Evolutionary conservation across 805 yeast species (phyloP).

Genomic region (Metschnikowia henanensis): DNA sequence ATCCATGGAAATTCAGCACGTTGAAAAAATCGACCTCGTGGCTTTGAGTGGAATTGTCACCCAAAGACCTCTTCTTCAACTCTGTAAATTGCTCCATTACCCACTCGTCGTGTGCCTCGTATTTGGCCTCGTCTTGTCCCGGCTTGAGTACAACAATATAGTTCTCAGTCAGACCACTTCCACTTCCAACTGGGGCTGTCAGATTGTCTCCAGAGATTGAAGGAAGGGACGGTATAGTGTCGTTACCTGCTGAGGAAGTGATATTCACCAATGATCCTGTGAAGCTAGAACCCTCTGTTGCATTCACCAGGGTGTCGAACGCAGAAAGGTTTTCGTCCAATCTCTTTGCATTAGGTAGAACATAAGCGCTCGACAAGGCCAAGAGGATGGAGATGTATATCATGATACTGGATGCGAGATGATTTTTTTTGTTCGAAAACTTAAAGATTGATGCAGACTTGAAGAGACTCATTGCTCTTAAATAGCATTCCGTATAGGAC

Average conservation of each 20-base stretch:
- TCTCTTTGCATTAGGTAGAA: conserved; percentile 6
- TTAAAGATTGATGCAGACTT: too few species aligned
- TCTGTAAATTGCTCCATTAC: conserved; percentile 5
- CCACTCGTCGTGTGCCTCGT: conserved; percentile 14
- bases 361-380: conserved; percentile 6
- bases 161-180: neutral
- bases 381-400: neutral
- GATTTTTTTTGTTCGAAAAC: too few species aligned
- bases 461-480: too few species aligned
- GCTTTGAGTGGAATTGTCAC: conserved; percentile 13
- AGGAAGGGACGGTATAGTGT: too few species aligned
- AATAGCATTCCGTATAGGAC: too few species aligned
- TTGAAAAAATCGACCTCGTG: conserved; percentile 10
- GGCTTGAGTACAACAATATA: conserved; percentile 18
- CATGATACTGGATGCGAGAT: too few species aligned
- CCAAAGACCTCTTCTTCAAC: conserved; percentile 23
- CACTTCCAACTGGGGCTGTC: too few species aligned
- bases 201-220: too few species aligned
- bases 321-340: neutral
- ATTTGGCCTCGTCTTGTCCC: conserved; percentile 9
- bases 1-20: conserved; percentile 18
- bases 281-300: too few species aligned
- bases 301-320: neutral
- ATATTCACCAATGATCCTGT: too few species aligned
- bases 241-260: too few species aligned